Evolutionary conservation across 1,284 basidiomycete genomes (phyloP), one percentile per base, ranked within the genome.

Genomic region (Melampsora americana): DNA sequence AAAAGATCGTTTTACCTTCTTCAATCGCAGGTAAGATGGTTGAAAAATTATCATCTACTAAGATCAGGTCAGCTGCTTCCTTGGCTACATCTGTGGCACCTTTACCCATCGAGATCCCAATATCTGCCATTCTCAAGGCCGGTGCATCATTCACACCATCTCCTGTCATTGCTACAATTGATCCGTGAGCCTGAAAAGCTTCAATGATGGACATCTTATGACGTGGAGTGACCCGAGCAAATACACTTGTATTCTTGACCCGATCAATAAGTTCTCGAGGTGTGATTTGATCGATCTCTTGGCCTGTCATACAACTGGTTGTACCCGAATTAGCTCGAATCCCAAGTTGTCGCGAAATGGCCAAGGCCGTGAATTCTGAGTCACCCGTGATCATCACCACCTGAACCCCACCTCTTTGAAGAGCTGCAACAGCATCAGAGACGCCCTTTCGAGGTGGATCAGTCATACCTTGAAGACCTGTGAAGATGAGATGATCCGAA

Each of bases 351-450:
- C 88, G 86, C 32, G 93, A 95, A 78, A 98, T 96, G 23, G 92
- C 89, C 12, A 93, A 81, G 1, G 95, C 95, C 0, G 95, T 99
- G 76, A 90, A 86, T 83, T 95, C 92, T 28, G 93, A 90, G 81
- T 98, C 95, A 18, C 95, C 95, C 0, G 95, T 98, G 82, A 98
- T 97, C 95, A 99, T 98, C 59, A 98, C 90, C 16, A 98, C 90
- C 81, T 95, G 93, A 48, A 99, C 91, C 7, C 95, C 92, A 20
- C 91, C 93, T 20, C 86, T 84, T 80, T 93, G 91, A 32, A 98
- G 85, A 30, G 90, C 84, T 39, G 86, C 86, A 78, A 98, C 90
- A 11, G 95, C 90, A 79, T 93, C 91, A 1, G 90, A 89, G n/a
- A 98, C 94, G 30, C 94, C 95, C 79, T 90, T 90, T 61, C 95